A percentile compares a stretch with the other conserved stretches of the same genome.
Evolutionary conservation across 176 grass and related monocot species (phyloP).

Genomic region (Zoysia japonica): DNA sequence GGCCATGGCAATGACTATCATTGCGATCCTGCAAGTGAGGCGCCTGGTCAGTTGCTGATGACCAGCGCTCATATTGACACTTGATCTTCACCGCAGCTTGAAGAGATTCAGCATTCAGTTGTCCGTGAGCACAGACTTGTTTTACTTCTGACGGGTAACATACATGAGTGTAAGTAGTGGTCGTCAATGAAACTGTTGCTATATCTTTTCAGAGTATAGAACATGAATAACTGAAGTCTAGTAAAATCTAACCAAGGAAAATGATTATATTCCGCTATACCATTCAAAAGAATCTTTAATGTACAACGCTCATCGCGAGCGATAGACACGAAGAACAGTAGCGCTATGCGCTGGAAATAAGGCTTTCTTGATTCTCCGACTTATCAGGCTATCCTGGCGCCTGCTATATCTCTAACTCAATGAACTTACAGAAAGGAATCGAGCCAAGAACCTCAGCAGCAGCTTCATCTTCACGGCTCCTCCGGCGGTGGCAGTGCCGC

Average conservation of each 20-base stretch:
- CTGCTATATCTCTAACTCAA: neutral
- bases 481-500: slow-evolving; percentile 45
- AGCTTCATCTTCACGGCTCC: slow-evolving; percentile 37
- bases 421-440: neutral
- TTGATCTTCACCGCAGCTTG: neutral
- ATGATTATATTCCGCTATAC: neutral
- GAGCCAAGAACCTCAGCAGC: slow-evolving; percentile 25
- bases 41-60: neutral
- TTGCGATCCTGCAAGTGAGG: neutral
- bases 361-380: neutral
- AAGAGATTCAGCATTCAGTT: neutral
- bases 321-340: slow-evolving; percentile 6
- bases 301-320: slow-evolving; percentile 1
- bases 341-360: neutral
- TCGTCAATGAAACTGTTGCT: neutral
- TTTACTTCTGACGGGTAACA: neutral
- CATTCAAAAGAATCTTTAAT: neutral
- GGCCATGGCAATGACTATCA: neutral
- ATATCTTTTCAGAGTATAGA: neutral
- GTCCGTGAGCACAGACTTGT: neutral
- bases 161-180: neutral
- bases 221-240: neutral
- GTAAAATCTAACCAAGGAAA: neutral
- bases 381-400: neutral
- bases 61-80: neutral